Evolutionary conservation across 2,329 filamentous ascomycete genomes (phyloP), one percentile per base, ranked within the genome.

Genomic region (Alternaria gaisen): DNA sequence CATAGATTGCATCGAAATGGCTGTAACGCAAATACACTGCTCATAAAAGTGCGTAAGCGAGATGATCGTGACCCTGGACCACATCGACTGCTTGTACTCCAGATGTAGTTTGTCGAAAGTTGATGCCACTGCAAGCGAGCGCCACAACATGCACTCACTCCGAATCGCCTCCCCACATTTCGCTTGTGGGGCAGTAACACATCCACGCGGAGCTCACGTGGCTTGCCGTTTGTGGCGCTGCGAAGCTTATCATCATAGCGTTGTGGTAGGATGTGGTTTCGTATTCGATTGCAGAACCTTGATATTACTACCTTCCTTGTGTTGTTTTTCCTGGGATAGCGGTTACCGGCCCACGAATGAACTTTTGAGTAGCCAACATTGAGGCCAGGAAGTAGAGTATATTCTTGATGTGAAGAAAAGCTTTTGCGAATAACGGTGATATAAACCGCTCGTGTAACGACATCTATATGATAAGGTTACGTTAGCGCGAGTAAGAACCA

Each of bases 161-260:
- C 60, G 56, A 44, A 62, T 60, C 60, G 34, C 26, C 40, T 53
- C 60, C 47, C 60, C 60, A 59, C 60, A 62, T 60, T 41, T 43
- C n/a, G 20, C 44, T 40, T 58, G 58, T 61, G 60, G 60, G 51
- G 51, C 53, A 34, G 36, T 38, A 41, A 41, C 5, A 51, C 32
- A 40, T 34, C 26, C 48, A 50, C 53, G 60, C 48, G 42, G 7
- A 30, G 16, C n/a, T 53, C 22, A 43, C 48, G 41, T 59, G 52
- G 60, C 52, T 47, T 32, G 22, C n/a, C 48, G 26, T 34, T 40
- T 30, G 24, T 48, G n/a, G 32, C 42, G 38, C 44, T 4, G 20
- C 14, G 30, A 38, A 50, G 46, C 30, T 22, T 3, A 16, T 38
- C 18, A 4, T 24, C 30, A 12, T 7, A 16, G 11, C 3, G 20